Percentiles rank a stretch among this genome's conserved stretches.
Evolutionary conservation across 192 early-diverging fungal genomes (phyloP).

Genomic region (Lobulomyces angularis): DNA sequence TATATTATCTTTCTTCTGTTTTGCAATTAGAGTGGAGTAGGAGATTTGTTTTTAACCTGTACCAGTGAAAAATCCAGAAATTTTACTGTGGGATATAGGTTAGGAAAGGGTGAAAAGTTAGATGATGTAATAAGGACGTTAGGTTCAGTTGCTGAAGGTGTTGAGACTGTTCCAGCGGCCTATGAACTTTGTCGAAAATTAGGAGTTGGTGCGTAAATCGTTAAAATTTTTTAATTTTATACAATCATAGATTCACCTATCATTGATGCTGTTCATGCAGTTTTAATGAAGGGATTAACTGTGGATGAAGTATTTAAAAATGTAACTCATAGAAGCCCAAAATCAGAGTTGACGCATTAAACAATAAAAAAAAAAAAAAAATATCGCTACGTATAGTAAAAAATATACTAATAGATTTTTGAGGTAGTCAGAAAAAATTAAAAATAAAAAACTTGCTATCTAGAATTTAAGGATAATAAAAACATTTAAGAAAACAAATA

Average conservation of each 20-base stretch:
- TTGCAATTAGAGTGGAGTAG: conserved; percentile 16
- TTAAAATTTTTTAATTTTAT: background rate
- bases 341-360: conserved; percentile 4
- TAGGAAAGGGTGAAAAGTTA: conserved; percentile 33
- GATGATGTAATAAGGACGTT: conserved; percentile 26
- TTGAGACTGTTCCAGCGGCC: conserved; percentile 32
- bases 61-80: conserved; percentile 39
- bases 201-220: conserved; percentile 16
- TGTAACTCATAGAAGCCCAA: conserved; percentile 5
- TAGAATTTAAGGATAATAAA: background rate
- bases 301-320: background rate
- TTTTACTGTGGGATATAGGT: conserved; percentile 34
- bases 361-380: conserved; percentile 1
- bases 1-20: conserved; percentile 1
- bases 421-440: too few species aligned
- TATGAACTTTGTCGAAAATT: conserved; percentile 25
- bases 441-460: too few species aligned
- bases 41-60: conserved; percentile 31
- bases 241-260: too few species aligned
- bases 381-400: background rate
- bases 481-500: background rate
- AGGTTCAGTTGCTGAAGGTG: conserved; percentile 37
- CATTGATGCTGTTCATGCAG: conserved; percentile 23
- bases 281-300: conserved; percentile 20
- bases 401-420: too few species aligned